phyloP scores from a whole-genome alignment of 257 asterid species.

The Leonotis leonurus region DNA sequence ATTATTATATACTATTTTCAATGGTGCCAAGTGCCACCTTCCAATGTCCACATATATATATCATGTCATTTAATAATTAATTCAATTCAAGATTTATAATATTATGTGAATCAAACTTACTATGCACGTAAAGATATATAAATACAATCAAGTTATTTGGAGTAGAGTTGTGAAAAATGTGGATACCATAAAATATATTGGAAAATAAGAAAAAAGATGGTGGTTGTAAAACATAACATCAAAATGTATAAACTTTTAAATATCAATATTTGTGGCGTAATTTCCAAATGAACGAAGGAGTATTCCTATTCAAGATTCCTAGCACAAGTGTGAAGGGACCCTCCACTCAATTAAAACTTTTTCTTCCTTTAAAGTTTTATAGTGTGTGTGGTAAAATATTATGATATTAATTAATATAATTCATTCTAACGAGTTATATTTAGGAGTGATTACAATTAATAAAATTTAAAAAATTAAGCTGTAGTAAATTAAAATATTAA shows the following conservation, averaged over 20 bases:
- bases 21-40: slow-evolving; percentile 23
- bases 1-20: slow-evolving; percentile 19
- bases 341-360: slow-evolving; percentile 3
- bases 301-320: slow-evolving; percentile 23
- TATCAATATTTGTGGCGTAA: neutral
- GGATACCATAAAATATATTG: neutral
- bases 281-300: neutral
- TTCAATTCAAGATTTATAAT: neutral
- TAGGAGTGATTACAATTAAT: no score
- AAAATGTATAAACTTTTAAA: neutral
- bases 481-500: no score
- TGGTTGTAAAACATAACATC: neutral
- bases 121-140: no score
- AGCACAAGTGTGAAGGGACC: slow-evolving; percentile 12
- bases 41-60: neutral
- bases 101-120: neutral
- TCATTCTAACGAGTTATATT: no score
- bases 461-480: no score
- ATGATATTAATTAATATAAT: neutral
- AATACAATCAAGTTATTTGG: neutral
- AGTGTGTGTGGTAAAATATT: neutral
- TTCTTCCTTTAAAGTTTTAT: neutral
- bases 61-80: neutral
- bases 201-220: no score
- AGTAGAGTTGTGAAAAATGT: neutral